Percentiles rank a stretch among this genome's conserved stretches.
phyloP scores from a whole-genome alignment of 192 early-diverging fungal species.

The Rhizoclosmatium sp. region DNA sequence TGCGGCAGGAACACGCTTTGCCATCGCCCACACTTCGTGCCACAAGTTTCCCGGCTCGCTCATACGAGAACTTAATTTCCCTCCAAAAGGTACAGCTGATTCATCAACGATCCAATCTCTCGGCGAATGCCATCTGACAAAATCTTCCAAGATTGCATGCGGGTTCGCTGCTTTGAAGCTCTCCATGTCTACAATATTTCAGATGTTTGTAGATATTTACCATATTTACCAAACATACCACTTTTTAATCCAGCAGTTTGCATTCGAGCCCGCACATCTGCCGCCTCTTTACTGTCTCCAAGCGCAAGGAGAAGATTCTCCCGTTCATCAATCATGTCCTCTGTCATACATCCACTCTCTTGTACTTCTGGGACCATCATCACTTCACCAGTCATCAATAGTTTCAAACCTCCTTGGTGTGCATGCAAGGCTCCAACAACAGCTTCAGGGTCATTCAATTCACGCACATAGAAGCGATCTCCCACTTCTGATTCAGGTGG shows the following conservation, averaged over 20 bases:
- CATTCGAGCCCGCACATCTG: slow-evolving; percentile 75
- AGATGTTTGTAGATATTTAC: no score
- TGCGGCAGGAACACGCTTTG: slow-evolving; percentile 65
- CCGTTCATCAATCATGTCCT: slow-evolving; percentile 87
- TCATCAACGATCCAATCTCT: slow-evolving; percentile 83
- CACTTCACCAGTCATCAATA: slow-evolving; percentile 58
- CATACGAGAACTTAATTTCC: slow-evolving; percentile 81
- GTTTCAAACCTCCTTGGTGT: not conserved
- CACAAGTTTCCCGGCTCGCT: slow-evolving; percentile 81
- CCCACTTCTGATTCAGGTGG: slow-evolving; percentile 67
- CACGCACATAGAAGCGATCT: not conserved
- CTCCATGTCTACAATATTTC: slow-evolving; percentile 75
- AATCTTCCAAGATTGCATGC: slow-evolving; percentile 76
- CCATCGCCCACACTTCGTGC: slow-evolving; percentile 80
- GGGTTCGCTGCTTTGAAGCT: slow-evolving; percentile 96
- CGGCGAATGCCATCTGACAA: slow-evolving; percentile 95
- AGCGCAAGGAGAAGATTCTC: slow-evolving; percentile 79
- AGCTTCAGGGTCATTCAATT: slow-evolving; percentile 12
- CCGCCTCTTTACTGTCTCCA: slow-evolving; percentile 75
- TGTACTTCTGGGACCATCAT: slow-evolving; percentile 61
- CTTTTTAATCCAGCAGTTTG: slow-evolving; percentile 79
- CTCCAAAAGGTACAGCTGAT: slow-evolving; percentile 37
- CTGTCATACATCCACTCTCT: slow-evolving; percentile 82
- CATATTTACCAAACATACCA: slow-evolving; percentile 47
- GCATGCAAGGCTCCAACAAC: not conserved